A percentile compares a stretch with the other conserved stretches of the same genome.
Evolutionary conservation across 2,329 filamentous ascomycete genomes (phyloP).

Genomic region (Penicillium sp.): DNA sequence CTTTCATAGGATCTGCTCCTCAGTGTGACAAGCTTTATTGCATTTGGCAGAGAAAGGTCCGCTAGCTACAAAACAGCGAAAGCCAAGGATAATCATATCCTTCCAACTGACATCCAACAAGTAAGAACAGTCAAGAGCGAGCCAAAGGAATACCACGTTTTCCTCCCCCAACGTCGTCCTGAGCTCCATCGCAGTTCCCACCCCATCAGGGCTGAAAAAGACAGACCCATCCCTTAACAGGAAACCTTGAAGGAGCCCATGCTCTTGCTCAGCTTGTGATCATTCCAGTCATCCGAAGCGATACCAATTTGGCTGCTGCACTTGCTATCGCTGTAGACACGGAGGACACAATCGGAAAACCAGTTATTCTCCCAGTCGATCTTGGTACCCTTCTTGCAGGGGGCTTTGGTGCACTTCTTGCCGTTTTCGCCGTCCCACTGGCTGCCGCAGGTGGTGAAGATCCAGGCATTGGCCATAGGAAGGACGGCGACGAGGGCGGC

Average conservation of each 20-base stretch:
- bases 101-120: not conserved
- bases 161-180: too few species aligned
- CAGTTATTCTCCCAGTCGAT: constrained; percentile 9
- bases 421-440: constrained; percentile 13
- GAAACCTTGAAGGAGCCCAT: constrained; percentile 10
- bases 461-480: constrained; percentile 15
- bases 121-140: not conserved
- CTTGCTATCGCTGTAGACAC: constrained; percentile 7
- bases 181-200: not conserved
- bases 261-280: not conserved
- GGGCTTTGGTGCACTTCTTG: constrained; percentile 4
- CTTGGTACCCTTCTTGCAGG: not conserved
- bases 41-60: too few species aligned
- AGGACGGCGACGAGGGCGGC: constrained; percentile 6
- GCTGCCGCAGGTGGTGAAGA: constrained; percentile 8
- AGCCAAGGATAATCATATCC: not conserved
- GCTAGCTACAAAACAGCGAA: not conserved
- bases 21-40: too few species aligned
- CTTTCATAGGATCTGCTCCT: too few species aligned
- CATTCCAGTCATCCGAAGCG: constrained; percentile 10
- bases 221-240: not conserved
- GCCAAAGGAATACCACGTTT: not conserved
- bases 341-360: constrained; percentile 8
- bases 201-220: not conserved
- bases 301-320: constrained; percentile 12